Percentiles rank a stretch among this genome's conserved stretches.
Evolutionary conservation across 352 stramenopile species (phyloP).

Genomic region (Phytopythium ostracodes): DNA sequence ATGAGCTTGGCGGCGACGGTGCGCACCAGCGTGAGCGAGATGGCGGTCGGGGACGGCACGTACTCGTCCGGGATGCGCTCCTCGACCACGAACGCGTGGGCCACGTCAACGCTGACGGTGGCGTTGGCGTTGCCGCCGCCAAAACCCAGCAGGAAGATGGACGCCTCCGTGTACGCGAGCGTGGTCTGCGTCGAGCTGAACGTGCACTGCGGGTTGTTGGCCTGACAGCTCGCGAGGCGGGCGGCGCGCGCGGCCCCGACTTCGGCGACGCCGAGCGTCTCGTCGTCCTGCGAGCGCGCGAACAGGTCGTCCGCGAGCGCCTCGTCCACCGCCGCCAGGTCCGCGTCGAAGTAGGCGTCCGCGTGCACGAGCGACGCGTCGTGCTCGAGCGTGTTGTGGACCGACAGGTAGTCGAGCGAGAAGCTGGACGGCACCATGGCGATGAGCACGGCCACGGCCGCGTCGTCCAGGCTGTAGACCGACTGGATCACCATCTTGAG

Average conservation of each 20-base stretch:
- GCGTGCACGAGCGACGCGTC: slow-evolving; percentile 46
- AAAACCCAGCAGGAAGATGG: slow-evolving; percentile 31
- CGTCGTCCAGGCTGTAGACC: slow-evolving; percentile 24
- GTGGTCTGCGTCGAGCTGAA: slow-evolving; percentile 28
- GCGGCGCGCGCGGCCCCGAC: slow-evolving; percentile 26
- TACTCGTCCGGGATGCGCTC: slow-evolving; percentile 33
- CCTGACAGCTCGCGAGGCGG: slow-evolving; percentile 21
- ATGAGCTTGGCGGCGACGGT: slow-evolving; percentile 23
- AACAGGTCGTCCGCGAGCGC: slow-evolving; percentile 31
- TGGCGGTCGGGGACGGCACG: slow-evolving; percentile 11
- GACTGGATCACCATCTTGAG: slow-evolving; percentile 18
- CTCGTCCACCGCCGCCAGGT: slow-evolving; percentile 25
- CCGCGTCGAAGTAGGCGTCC: slow-evolving; percentile 37
- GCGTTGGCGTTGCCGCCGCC: slow-evolving; percentile 27
- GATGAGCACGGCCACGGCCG: slow-evolving; percentile 16
- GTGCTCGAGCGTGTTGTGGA: slow-evolving; percentile 41
- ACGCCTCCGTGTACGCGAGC: slow-evolving; percentile 30
- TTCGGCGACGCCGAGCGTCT: slow-evolving; percentile 25
- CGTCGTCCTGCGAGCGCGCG: slow-evolving; percentile 14
- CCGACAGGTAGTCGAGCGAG: slow-evolving; percentile 22
- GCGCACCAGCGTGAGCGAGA: slow-evolving; percentile 19
- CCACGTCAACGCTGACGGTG: slow-evolving; percentile 20
- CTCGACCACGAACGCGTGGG: slow-evolving; percentile 26
- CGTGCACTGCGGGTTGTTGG: slow-evolving; percentile 31
- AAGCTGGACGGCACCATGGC: slow-evolving; percentile 18